Percentiles rank a stretch among this genome's conserved stretches.
Conservation (phyloP, 1,139 yeast genomes). For the Ashbya aceris region DNA sequence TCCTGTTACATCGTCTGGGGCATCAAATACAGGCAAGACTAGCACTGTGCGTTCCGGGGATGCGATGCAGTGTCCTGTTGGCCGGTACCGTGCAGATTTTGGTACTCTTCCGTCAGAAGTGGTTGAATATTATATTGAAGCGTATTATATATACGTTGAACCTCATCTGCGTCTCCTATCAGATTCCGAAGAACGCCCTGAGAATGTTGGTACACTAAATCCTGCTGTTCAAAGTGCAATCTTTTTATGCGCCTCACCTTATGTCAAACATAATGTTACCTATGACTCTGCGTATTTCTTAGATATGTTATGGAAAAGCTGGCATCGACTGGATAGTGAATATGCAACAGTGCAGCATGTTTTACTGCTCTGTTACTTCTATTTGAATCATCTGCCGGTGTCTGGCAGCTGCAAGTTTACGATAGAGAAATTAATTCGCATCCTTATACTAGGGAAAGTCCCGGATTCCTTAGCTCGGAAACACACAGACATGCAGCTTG, state of each 20-base stretch:
- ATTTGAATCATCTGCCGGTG: neutral
- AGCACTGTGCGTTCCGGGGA: too few relatives aligned
- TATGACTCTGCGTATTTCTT: neutral
- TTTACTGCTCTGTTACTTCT: constrained; percentile 3
- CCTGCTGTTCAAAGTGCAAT: constrained; percentile 5
- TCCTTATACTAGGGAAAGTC: neutral
- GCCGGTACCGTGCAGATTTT: neutral
- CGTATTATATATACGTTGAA: constrained; percentile 5
- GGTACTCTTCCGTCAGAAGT: neutral
- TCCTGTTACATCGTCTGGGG: too few relatives aligned
- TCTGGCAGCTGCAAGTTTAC: neutral
- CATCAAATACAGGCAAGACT: too few relatives aligned
- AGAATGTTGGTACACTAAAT: constrained; percentile 2
- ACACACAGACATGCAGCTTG: neutral
- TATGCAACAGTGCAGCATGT: constrained; percentile 4
- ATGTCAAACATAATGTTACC: neutral
- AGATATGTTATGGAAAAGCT: neutral
- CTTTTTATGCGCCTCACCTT: constrained; percentile 6
- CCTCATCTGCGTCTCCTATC: constrained; percentile 6
- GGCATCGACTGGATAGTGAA: constrained; percentile 4
- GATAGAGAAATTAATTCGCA: neutral
- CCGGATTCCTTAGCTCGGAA: neutral
- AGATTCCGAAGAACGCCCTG: constrained; percentile 1
- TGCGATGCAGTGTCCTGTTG: too few relatives aligned
- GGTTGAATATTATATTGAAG: neutral